Base-by-base conservation (phyloP, 1,139 yeast species). In the Suzukiozyma palmioleophila region DNA sequence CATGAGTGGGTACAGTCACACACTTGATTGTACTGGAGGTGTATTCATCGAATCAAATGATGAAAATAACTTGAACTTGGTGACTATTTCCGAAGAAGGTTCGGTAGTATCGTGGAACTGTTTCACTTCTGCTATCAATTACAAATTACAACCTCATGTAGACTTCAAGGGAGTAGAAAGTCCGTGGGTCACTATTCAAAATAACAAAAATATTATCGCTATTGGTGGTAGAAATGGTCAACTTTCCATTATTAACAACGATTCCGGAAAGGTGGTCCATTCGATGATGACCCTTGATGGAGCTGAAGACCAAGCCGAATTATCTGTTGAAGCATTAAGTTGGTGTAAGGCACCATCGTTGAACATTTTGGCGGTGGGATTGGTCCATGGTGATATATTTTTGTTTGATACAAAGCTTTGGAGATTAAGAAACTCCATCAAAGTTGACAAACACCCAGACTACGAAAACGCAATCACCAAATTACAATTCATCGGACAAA, bases 191-290 rank as follows among this genome's bases (percentile, higher is more conserved):
- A 75, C 92, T 3, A 56, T 85, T 29, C 66, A 79, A 12, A 59
- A 60, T 11, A 57, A 64, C 34, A 66, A 71, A 14, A 72, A 78
- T 43, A 66, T 77, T 39, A 63, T 81, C 15, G 88, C 88, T 9
- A 71, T 81, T 25, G 97, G 97, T 18, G 84, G 94, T 3, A 77
- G 92, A 54, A 95, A 89, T 54, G 97, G 98, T 31, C 78, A 82
- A 41, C 65, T 90, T 48, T 83, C 84, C 9, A 77, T 92, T 22
- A 64, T 92, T 43, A 89, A 88, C 56, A 69, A 79, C 39, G 85
- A 79, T 40, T 75, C 75, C 32, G 97, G 97, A 14, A 67, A 80
- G 43, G 66, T 87, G 3, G 74, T 90, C 37, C 83, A 79, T 44
- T 59, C 74, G n/a, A 75, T 81, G 43, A 75, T 75, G 47, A 83